These are phyloP conservation scores for Phytophthora palmivora DNA, from an alignment of 352 stramenopile species.

Conservation along the genomic window DNA sequence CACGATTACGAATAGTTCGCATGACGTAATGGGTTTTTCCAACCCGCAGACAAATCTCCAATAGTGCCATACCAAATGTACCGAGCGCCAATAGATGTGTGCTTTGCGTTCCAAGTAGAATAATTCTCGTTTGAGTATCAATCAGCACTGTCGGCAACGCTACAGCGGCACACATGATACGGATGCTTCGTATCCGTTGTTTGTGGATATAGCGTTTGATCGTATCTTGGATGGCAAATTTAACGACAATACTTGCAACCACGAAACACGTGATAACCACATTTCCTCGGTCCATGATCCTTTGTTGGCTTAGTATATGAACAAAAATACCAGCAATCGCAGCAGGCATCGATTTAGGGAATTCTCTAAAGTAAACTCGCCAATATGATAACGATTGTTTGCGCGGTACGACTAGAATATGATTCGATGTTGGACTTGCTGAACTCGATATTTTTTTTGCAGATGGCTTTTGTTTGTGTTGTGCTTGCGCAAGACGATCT, in stretches of 20 bases:
- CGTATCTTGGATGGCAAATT: constrained; percentile 44
- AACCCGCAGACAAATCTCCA: constrained; percentile 37
- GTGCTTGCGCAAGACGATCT: constrained; percentile 3
- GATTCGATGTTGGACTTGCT: no score
- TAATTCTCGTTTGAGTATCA: constrained; percentile 48
- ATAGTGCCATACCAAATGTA: constrained; percentile 34
- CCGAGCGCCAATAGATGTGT: constrained; percentile 22
- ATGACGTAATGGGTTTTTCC: constrained; percentile 31
- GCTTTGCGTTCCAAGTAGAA: constrained; percentile 38
- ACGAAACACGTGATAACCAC: constrained; percentile 22
- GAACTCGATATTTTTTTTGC: no score
- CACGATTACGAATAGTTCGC: constrained; percentile 16
- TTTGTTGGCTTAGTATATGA: constrained; percentile 23
- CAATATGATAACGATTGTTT: constrained; percentile 13
- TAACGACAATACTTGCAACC: constrained; percentile 32
- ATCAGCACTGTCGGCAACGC: constrained; percentile 48
- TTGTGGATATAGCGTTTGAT: constrained; percentile 36
- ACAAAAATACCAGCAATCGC: constrained; percentile 31
- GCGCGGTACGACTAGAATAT: no score
- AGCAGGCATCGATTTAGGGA: constrained; percentile 21
- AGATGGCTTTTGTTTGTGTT: not conserved
- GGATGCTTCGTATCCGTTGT: constrained; percentile 31
- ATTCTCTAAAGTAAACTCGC: constrained; percentile 18
- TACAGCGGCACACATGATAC: constrained; percentile 43
- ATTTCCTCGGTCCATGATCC: constrained; percentile 10